Evolutionary conservation across 495 filamentous ascomycete species (phyloP).

Genomic region (Aspergillus sparsus): DNA sequence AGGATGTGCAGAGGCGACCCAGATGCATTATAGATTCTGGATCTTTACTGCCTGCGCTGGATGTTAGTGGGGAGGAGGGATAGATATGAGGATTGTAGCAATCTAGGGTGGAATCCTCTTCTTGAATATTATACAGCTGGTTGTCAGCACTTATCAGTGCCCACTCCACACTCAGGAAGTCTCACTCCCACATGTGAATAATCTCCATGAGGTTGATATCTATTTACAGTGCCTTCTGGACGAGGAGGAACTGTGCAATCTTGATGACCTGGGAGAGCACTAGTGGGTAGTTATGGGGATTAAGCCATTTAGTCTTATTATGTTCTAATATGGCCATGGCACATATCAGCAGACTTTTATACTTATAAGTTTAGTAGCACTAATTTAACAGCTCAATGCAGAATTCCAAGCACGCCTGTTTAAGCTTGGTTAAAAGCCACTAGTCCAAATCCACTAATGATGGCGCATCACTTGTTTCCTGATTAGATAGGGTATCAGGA

Average conservation of each 20-base stretch:
- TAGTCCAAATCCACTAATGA: too few relatives aligned
- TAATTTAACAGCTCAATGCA: conserved; percentile 24
- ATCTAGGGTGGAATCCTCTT: too few relatives aligned
- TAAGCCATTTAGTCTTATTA: background rate
- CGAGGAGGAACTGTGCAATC: conserved; percentile 14
- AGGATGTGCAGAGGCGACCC: too few relatives aligned
- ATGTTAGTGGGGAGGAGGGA: too few relatives aligned
- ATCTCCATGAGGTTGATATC: conserved; percentile 8
- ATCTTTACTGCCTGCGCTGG: too few relatives aligned
- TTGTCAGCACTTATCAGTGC: too few relatives aligned
- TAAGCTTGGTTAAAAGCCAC: background rate
- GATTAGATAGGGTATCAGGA: too few relatives aligned
- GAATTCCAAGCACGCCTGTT: conserved; percentile 13
- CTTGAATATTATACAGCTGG: too few relatives aligned
- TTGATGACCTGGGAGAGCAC: conserved; percentile 17
- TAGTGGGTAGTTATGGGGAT: background rate
- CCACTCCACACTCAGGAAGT: too few relatives aligned
- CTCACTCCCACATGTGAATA: background rate
- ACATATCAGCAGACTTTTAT: conserved; percentile 19
- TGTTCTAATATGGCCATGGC: conserved; percentile 7
- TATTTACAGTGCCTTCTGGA: conserved; percentile 16
- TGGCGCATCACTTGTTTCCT: too few relatives aligned
- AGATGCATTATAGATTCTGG: too few relatives aligned
- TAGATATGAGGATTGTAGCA: too few relatives aligned
- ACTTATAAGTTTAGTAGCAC: conserved; percentile 1